Percentiles rank a stretch among this genome's conserved stretches.
phyloP scores from a whole-genome alignment of 495 filamentous ascomycete species.

The Penicillium canariense region DNA sequence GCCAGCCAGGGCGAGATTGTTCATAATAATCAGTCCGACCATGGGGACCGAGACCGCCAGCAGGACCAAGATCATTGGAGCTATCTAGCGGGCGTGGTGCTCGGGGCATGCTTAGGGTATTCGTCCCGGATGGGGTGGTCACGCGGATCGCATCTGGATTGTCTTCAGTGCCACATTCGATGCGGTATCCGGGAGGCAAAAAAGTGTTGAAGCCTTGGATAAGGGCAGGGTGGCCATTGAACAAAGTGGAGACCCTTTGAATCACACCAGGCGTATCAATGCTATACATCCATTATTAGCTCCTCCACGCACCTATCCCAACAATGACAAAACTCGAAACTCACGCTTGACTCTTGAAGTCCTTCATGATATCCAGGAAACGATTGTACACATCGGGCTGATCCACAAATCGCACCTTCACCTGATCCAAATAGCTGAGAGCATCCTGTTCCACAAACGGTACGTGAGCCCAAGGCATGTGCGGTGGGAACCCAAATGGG shows the following conservation, averaged over 20 bases:
- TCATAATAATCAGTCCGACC: constrained; percentile 47
- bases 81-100: constrained; percentile 49
- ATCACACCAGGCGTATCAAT: constrained; percentile 99
- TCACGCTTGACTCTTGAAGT: constrained; percentile 97
- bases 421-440: constrained; percentile 95
- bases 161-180: constrained; percentile 89
- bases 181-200: constrained; percentile 92
- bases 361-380: constrained; percentile 99
- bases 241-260: constrained; percentile 92
- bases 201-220: constrained; percentile 99
- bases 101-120: constrained; percentile 55
- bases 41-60: constrained; percentile 34
- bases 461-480: constrained; percentile 12
- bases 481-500: constrained; percentile 4
- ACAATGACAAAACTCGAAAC: constrained; percentile 28
- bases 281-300: constrained; percentile 37
- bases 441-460: constrained; percentile 66
- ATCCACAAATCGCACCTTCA: constrained; percentile 96
- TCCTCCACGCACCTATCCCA: not conserved
- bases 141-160: constrained; percentile 95
- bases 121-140: constrained; percentile 90
- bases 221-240: constrained; percentile 91
- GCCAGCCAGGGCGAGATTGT: constrained; percentile 47
- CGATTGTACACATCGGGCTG: constrained; percentile 98
- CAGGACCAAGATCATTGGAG: constrained; percentile 33